Evolutionary conservation across 2,329 filamentous ascomycete species (phyloP), one percentile per base, ranked within the genome.

Genomic region (Pestalotiopsis sp.): DNA sequence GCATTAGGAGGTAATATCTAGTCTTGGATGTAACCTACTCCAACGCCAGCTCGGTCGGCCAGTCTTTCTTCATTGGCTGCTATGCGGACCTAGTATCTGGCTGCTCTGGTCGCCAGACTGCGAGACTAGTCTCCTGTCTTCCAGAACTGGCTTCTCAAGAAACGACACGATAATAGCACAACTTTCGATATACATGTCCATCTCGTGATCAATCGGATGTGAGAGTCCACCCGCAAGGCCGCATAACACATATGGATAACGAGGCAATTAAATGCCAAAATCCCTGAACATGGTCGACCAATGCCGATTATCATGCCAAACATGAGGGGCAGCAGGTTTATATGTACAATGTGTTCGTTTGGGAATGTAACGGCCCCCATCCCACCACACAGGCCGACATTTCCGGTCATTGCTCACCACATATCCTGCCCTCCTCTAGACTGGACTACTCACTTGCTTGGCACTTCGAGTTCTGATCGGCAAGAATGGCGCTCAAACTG

Each of bases 401-500:
- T 52, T 20, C 45, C 45, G 45, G 45, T 52, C 45, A 52, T 20
- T n/a, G 17, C 17, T 52, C 17, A 52, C 45, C 45, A 52, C 17
- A 52, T 52, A n/a, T n/a, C 45, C 45, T n/a, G 31, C 45, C 45
- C 45, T 52, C 17, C 17, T 52, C 17, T 52, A 20, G 31, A 31
- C 31, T 52, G 45, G 3, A 52, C 6, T 52, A 23, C 9, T n/a
- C 17, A 52, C 6, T 52, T 52, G 17, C 45, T 52, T 52, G 45
- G 45, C 45, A n/a, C 45, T 20, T 11, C n/a, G 7, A 52, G 17
- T 9, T 52, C 45, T 52, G 45, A 52, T 52, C 45, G 14, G 45
- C 20, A 52, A n/a, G 14, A 4, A 59, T 59, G 66, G 11, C 57
- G 38, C 63, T 71, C 4, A 45, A 72, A 49, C 68, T 71, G 25